Evolutionary conservation across 176 grass and related monocot species (phyloP).

Genomic region (Eremochloa ophiuroides): DNA sequence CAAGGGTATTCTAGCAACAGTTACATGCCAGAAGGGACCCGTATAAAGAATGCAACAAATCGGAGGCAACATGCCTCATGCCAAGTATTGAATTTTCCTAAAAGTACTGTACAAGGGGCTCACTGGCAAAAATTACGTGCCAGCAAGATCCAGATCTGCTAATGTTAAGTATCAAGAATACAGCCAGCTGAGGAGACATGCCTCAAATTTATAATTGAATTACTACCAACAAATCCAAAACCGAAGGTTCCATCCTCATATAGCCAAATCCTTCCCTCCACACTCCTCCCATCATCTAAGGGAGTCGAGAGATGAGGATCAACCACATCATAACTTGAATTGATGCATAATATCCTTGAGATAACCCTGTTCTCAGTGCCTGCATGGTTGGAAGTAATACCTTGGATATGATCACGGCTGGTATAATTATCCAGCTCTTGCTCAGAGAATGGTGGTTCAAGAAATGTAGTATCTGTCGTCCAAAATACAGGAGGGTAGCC

Average conservation of each 20-base stretch:
- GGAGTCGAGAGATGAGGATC: slow-evolving; percentile 37
- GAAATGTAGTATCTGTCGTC: slow-evolving; percentile 75
- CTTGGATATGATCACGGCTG: slow-evolving; percentile 43
- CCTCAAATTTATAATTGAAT: slow-evolving; percentile 79
- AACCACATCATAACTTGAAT: slow-evolving; percentile 71
- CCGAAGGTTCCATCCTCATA: slow-evolving; percentile 92
- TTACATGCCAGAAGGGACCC: slow-evolving; percentile 35
- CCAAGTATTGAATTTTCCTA: slow-evolving; percentile 43
- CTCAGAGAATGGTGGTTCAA: slow-evolving; percentile 71
- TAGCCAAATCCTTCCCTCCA: slow-evolving; percentile 84
- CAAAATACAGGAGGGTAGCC: slow-evolving; percentile 81
- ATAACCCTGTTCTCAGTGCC: slow-evolving; percentile 16
- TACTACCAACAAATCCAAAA: slow-evolving; percentile 72
- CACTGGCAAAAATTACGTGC: slow-evolving; percentile 44
- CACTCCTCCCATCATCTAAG: slow-evolving; percentile 50
- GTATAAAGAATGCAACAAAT: slow-evolving; percentile 46
- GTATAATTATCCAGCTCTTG: slow-evolving; percentile 62
- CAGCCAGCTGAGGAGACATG: slow-evolving; percentile 57
- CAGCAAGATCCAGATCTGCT: slow-evolving; percentile 27
- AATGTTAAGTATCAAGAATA: slow-evolving; percentile 57
- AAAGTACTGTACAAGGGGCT: slow-evolving; percentile 32
- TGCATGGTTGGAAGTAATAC: slow-evolving; percentile 13
- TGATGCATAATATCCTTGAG: slow-evolving; percentile 70
- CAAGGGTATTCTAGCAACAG: slow-evolving; percentile 32
- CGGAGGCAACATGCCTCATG: slow-evolving; percentile 48